A percentile compares a stretch with the other conserved stretches of the same genome.
Evolutionary conservation across 1,139 yeast genomes (phyloP).

Genomic region (Lodderomyces parapsilosis): DNA sequence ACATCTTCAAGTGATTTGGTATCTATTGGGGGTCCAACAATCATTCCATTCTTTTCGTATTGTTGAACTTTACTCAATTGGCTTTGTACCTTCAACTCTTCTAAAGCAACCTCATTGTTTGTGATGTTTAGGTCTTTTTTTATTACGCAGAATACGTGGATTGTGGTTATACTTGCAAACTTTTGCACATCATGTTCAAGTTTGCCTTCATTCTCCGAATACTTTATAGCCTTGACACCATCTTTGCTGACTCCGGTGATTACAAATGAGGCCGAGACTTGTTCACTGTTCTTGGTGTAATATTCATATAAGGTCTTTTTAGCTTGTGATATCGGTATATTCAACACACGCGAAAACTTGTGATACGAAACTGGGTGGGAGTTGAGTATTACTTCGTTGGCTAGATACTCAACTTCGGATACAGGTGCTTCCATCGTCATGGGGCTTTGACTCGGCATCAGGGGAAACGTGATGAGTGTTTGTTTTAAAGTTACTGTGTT

Average conservation of each 20-base stretch:
- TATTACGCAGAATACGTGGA: constrained; percentile 34
- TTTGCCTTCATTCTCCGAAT: constrained; percentile 20
- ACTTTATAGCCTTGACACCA: constrained; percentile 18
- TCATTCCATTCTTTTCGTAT: constrained; percentile 31
- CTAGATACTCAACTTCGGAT: constrained; percentile 30
- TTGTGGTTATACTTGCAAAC: constrained; percentile 23
- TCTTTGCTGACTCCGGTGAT: constrained; percentile 25
- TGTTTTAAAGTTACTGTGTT: not conserved
- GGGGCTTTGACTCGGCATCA: constrained; percentile 1
- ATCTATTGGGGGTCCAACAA: constrained; percentile 32
- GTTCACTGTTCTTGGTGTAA: constrained; percentile 30
- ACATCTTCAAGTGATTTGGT: constrained; percentile 7
- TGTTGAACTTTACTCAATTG: constrained; percentile 18
- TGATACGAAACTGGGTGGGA: constrained; percentile 30
- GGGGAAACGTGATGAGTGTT: not conserved
- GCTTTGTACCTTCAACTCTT: constrained; percentile 25
- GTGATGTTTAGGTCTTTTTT: constrained; percentile 19
- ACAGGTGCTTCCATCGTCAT: constrained; percentile 39
- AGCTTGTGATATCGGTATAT: constrained; percentile 29
- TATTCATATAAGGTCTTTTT: constrained; percentile 31
- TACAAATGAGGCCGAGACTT: constrained; percentile 33
- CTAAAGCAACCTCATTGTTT: constrained; percentile 27
- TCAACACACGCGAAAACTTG: constrained; percentile 26
- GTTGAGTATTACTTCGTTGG: constrained; percentile 25
- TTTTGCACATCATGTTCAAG: constrained; percentile 17